A percentile compares a stretch with the other conserved stretches of the same genome.
Evolutionary conservation across 208 protist genomes (phyloP).

Genomic region (Acanthamoeba polyphaga): DNA sequence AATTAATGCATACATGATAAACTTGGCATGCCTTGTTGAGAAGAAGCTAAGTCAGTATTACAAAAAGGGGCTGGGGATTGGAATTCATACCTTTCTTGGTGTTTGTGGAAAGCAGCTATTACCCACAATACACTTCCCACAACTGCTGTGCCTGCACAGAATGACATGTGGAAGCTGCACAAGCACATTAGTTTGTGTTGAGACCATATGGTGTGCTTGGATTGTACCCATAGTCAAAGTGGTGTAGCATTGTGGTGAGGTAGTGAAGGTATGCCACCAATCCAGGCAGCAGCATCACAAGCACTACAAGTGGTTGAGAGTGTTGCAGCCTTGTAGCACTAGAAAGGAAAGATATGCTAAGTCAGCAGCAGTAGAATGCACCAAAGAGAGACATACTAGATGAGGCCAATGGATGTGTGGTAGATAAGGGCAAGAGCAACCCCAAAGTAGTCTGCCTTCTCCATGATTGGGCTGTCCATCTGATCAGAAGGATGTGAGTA

Average conservation of each 20-base stretch:
- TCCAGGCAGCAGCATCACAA: neutral
- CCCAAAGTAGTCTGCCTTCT: slow-evolving; percentile 1
- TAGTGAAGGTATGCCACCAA: neutral
- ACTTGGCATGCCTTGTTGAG: too few relatives aligned
- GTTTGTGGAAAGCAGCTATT: neutral
- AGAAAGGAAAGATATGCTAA: neutral
- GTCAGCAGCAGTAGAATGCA: too few relatives aligned
- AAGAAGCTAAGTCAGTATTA: too few relatives aligned
- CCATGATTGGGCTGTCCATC: neutral
- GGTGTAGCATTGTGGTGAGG: neutral
- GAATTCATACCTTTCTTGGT: neutral
- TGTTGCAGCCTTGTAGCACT: neutral
- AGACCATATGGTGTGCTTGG: too few relatives aligned
- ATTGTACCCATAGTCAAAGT: slow-evolving; percentile 2
- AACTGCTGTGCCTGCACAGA: neutral
- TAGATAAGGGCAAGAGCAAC: neutral
- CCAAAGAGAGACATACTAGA: too few relatives aligned
- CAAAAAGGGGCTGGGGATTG: too few relatives aligned
- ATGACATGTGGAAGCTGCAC: neutral
- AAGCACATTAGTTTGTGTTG: too few relatives aligned
- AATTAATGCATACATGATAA: too few relatives aligned
- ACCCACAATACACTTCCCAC: neutral
- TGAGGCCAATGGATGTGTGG: neutral
- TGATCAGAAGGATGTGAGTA: neutral
- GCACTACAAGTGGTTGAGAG: neutral